Evolutionary conservation across 225 moss, liverwort and hornwort genomes (phyloP).

Genomic region (Takakia lepidozioides): DNA sequence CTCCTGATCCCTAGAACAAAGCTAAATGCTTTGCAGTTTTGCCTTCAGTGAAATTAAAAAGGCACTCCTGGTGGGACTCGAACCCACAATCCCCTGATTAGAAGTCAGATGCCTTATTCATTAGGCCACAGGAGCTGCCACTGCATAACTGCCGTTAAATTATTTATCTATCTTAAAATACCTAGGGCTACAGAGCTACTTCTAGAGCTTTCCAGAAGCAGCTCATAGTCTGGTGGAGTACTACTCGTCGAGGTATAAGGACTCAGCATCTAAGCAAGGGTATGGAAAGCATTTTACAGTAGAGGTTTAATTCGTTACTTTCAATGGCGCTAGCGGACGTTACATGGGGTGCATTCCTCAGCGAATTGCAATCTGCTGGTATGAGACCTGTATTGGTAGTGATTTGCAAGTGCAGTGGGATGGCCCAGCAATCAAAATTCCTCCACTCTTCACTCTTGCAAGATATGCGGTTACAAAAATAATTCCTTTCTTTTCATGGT

Average conservation of each 20-base stretch:
- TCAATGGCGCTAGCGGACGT: neutral
- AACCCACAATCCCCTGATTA: constrained; percentile 99
- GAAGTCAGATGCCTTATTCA: constrained; percentile 99
- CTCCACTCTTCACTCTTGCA: neutral
- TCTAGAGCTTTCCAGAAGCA: too few species aligned
- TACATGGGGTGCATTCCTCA: neutral
- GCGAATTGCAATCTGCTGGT: neutral
- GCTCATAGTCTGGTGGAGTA: constrained; percentile 60
- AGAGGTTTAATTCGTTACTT: neutral
- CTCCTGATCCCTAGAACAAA: too few species aligned
- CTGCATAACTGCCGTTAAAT: too few species aligned
- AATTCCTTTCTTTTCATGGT: neutral
- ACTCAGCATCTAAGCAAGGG: constrained; percentile 67
- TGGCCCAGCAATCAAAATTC: too few species aligned
- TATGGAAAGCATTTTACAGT: constrained; percentile 4
- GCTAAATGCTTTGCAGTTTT: too few species aligned
- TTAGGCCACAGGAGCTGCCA: constrained; percentile 99
- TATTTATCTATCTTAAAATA: too few species aligned
- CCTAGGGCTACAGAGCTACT: too few species aligned
- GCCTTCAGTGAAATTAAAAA: too few species aligned
- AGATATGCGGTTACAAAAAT: constrained; percentile 19
- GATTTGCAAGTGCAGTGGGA: too few species aligned
- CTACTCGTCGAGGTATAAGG: constrained; percentile 59
- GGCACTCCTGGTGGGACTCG: constrained; percentile 99
- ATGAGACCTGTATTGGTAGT: too few species aligned